A percentile compares a stretch with the other conserved stretches of the same genome.
These are phyloP conservation scores for Hymenoscyphus albidus DNA, from an alignment of 2,329 filamentous ascomycete genomes.

Conservation along the genomic window DNA sequence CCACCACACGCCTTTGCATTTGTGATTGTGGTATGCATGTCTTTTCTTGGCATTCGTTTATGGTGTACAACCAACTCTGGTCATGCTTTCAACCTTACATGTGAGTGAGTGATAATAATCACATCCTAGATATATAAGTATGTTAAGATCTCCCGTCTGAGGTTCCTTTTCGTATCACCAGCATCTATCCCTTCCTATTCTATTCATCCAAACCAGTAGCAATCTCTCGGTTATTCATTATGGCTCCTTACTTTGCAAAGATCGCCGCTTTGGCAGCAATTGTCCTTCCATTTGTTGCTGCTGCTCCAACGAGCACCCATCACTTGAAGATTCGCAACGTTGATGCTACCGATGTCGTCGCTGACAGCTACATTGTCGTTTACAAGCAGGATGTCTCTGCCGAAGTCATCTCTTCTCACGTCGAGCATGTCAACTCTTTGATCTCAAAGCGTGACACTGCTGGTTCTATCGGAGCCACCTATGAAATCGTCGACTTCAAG, in stretches of 20 bases:
- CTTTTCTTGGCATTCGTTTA: slow-evolving; percentile 4
- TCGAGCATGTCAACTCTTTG: slow-evolving; percentile 45
- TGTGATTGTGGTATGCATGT: slow-evolving; percentile 7
- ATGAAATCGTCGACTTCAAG: slow-evolving; percentile 26
- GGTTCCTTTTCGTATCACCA: slow-evolving; percentile 1
- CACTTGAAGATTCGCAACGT: slow-evolving; percentile 42
- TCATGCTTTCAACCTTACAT: slow-evolving; percentile 1
- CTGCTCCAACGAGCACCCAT: slow-evolving; percentile 27
- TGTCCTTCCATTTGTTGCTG: slow-evolving; percentile 27
- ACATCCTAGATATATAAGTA: not conserved
- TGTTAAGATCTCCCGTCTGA: not conserved
- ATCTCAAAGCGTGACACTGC: slow-evolving; percentile 53
- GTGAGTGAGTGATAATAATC: not conserved
- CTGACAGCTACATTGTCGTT: slow-evolving; percentile 61
- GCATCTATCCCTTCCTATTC: slow-evolving; percentile 1
- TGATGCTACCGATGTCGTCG: slow-evolving; percentile 45
- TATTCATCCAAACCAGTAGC: not conserved
- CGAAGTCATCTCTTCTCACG: slow-evolving; percentile 47
- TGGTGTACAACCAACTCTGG: not conserved
- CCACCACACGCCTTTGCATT: slow-evolving; percentile 1
- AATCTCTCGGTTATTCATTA: slow-evolving; percentile 15
- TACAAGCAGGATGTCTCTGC: slow-evolving; percentile 54
- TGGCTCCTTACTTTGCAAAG: slow-evolving; percentile 28
- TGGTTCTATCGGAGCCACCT: slow-evolving; percentile 28
- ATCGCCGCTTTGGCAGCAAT: slow-evolving; percentile 31